These are phyloP conservation scores for Oryza meridionalis DNA, from an alignment of 176 grass and related monocot genomes.

Conservation along the genomic window DNA sequence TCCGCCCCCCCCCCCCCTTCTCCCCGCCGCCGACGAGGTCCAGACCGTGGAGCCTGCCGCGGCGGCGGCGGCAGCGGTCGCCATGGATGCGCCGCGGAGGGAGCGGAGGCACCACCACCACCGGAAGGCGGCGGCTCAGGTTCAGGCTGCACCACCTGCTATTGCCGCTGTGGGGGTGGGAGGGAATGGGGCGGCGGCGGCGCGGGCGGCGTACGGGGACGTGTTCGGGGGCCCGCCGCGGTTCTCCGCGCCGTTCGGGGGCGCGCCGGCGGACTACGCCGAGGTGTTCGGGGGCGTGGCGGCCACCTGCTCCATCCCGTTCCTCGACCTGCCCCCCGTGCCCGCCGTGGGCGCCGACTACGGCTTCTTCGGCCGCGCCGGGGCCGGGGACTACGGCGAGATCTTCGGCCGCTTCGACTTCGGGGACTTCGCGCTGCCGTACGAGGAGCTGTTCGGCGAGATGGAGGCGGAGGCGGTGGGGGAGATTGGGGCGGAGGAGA, in stretches of 20 bases:
- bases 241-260: slow-evolving; percentile 60
- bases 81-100: slow-evolving; percentile 60
- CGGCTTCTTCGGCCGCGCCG: slow-evolving; percentile 47
- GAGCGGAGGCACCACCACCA: slow-evolving; percentile 40
- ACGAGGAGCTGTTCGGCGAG: slow-evolving; percentile 72
- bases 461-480: slow-evolving; percentile 3
- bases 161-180: background rate
- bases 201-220: slow-evolving; percentile 61
- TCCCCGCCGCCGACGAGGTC: background rate
- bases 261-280: slow-evolving; percentile 59
- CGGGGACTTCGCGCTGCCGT: slow-evolving; percentile 69
- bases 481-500: slow-evolving; percentile 31
- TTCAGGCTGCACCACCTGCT: background rate
- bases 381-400: slow-evolving; percentile 71
- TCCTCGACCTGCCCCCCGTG: slow-evolving; percentile 70
- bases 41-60: background rate
- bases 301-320: slow-evolving; percentile 78
- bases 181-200: background rate
- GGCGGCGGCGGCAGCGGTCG: background rate
- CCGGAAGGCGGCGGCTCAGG: slow-evolving; percentile 34
- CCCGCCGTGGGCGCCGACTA: background rate
- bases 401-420: slow-evolving; percentile 78
- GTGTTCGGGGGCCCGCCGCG: slow-evolving; percentile 71
- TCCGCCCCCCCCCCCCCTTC: background rate
- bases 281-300: slow-evolving; percentile 77